Base-by-base conservation (phyloP, 768 basidiomycete species). In the Termitomyces sp. region DNA sequence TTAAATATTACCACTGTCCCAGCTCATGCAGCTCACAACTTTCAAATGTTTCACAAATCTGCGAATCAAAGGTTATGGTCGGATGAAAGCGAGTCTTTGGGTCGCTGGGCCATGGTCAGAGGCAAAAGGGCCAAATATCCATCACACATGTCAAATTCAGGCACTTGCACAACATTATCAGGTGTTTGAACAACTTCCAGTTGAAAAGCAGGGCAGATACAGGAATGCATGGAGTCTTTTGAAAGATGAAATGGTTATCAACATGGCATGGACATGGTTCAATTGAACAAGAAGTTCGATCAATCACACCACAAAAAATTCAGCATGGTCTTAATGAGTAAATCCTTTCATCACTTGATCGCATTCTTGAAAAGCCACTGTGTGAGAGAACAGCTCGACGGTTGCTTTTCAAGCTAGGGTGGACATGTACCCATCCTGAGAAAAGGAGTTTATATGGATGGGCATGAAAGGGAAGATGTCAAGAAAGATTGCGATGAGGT, bases 331-430 rank as follows among this genome's bases (percentile, higher is more conserved):
- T 76, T 19, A 68, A 75, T 34, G 39, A 51, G 2, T 52, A 46
- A 3, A 71, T 76, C 35, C 58, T 77, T 7, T 70, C 68, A 1
- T 53, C 61, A 16, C 67, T 76, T 0, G 63, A 64, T 1, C 68
- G 74, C 40, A 50, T 53, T 2, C 53, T 61, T 0, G 66, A 60
- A 12, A 61, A 59, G 17, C 71, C 66, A 0, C 55, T 73, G 3
- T 58, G 66, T 52, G 60, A 61, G 5, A 50, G 66, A 9, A 79
- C 73, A 0, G 78, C 76, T 16, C 47, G 60, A 10, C 57, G 59
- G 0, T 79, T 78, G 77, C 62, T 81, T 40, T 48, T 63, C 3
- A 65, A 67, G 37, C 55, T 79, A 5, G 64, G 61, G 0, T 59
- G 46, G 51, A 5, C 32, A 12, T 11, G 4, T 2, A 62, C n/a